Evolutionary conservation across 768 basidiomycete species (phyloP).

Genomic region (Hericium rajendrae): DNA sequence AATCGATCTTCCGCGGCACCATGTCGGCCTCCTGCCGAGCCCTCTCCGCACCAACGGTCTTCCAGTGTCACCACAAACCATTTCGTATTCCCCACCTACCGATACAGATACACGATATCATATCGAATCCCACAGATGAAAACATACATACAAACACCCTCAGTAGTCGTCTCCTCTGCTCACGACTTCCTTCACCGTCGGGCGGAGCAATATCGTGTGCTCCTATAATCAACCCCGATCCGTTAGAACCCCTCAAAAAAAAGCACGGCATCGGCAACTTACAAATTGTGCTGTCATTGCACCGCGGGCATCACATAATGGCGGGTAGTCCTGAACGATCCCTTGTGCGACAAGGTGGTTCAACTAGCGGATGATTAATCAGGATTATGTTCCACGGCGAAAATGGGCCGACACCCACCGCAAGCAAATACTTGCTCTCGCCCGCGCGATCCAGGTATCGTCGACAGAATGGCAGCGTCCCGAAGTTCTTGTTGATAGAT

Average conservation of each 20-base stretch:
- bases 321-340: conserved; percentile 88
- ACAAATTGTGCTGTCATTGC: conserved; percentile 95
- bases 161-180: conserved; percentile 80
- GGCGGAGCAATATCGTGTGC: conserved; percentile 77
- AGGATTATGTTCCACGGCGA: neutral
- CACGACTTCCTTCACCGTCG: conserved; percentile 78
- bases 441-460: conserved; percentile 90
- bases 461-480: conserved; percentile 91
- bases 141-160: conserved; percentile 4
- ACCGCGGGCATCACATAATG: conserved; percentile 74
- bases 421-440: conserved; percentile 88
- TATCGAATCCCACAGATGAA: neutral
- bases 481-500: conserved; percentile 87
- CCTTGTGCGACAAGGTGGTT: conserved; percentile 84
- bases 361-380: conserved; percentile 36
- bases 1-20: no score
- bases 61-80: neutral
- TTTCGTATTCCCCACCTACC: neutral
- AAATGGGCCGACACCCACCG: conserved; percentile 37
- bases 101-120: neutral
- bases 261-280: conserved; percentile 17
- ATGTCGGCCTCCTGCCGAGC: no score
- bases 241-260: neutral
- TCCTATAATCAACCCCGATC: conserved; percentile 36
- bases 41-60: no score